Percentiles rank a stretch among this genome's conserved stretches.
Conservation (phyloP, 2,329 filamentous ascomycete species). For the Aspergillus puulaauensis region DNA sequence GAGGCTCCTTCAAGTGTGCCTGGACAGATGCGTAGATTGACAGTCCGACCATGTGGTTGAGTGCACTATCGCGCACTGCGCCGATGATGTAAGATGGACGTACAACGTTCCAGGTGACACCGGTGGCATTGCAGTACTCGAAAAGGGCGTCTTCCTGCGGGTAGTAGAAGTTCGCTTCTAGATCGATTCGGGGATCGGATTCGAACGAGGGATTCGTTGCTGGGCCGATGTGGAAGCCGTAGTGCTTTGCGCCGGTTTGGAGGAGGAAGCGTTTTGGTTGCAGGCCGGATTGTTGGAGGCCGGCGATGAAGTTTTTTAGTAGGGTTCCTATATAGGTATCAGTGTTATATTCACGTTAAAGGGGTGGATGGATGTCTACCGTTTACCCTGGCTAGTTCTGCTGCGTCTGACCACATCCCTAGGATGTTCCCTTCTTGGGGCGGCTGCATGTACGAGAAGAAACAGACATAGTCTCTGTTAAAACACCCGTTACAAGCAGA, state of each 20-base stretch:
- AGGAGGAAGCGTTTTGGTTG: slow-evolving; percentile 1
- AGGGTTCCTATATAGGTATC: background rate
- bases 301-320: background rate
- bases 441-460: slow-evolving; percentile 4
- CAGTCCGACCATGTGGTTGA: slow-evolving; percentile 51
- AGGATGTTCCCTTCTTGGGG: background rate
- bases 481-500: background rate
- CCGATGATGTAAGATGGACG: slow-evolving; percentile 52
- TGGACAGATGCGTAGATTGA: slow-evolving; percentile 53
- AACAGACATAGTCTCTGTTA: background rate
- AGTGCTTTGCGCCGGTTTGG: slow-evolving; percentile 55
- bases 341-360: background rate
- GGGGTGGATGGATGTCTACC: background rate
- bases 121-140: slow-evolving; percentile 9
- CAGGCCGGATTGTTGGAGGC: background rate
- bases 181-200: slow-evolving; percentile 43
- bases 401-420: slow-evolving; percentile 2
- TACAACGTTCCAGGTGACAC: slow-evolving; percentile 47
- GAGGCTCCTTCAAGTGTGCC: slow-evolving; percentile 39
- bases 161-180: slow-evolving; percentile 58
- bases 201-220: slow-evolving; percentile 46
- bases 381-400: background rate
- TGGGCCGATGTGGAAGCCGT: slow-evolving; percentile 51
- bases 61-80: slow-evolving; percentile 49
- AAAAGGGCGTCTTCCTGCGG: slow-evolving; percentile 52